Percentiles rank a stretch among this genome's conserved stretches.
Conservation (phyloP, 352 stramenopile genomes). For the Pythium myriotylum region DNA sequence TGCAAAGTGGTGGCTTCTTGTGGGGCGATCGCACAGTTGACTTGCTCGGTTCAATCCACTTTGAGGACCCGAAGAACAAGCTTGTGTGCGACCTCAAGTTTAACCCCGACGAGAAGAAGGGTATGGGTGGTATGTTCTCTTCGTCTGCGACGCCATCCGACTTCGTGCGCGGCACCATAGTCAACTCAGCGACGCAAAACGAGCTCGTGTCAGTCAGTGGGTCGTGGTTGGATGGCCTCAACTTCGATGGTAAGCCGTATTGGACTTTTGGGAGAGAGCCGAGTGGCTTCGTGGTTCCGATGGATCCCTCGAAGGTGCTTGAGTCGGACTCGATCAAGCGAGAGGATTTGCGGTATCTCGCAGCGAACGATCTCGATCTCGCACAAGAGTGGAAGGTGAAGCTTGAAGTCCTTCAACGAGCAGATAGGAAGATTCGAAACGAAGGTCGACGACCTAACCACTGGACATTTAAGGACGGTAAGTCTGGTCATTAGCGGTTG, state of each 20-base stretch:
- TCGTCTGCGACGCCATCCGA: conserved; percentile 77
- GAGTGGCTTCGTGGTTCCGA: conserved; percentile 63
- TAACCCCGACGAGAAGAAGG: conserved; percentile 86
- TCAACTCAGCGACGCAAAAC: conserved; percentile 55
- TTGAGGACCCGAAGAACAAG: conserved; percentile 79
- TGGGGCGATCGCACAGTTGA: conserved; percentile 86
- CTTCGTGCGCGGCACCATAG: conserved; percentile 61
- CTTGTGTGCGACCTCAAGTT: conserved; percentile 75
- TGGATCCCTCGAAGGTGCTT: conserved; percentile 62
- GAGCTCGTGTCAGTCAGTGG: conserved; percentile 74
- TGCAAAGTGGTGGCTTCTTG: conserved; percentile 75
- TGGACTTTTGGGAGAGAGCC: conserved; percentile 65
- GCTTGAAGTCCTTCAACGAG: conserved; percentile 77
- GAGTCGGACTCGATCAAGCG: conserved; percentile 71
- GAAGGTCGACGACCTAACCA: conserved; percentile 81
- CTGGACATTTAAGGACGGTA: conserved; percentile 60
- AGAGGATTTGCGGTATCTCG: conserved; percentile 74
- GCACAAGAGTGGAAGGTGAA: conserved; percentile 87
- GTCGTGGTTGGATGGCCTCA: conserved; percentile 80
- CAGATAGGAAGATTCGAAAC: conserved; percentile 73
- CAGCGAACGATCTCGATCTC: conserved; percentile 66
- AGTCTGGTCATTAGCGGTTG: conserved; percentile 5
- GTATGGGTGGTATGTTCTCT: conserved; percentile 87
- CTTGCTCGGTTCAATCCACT: conserved; percentile 68
- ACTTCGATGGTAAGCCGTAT: conserved; percentile 68